Evolutionary conservation across 768 basidiomycete genomes (phyloP).

Genomic region (Cystofilobasidium capitatum): DNA sequence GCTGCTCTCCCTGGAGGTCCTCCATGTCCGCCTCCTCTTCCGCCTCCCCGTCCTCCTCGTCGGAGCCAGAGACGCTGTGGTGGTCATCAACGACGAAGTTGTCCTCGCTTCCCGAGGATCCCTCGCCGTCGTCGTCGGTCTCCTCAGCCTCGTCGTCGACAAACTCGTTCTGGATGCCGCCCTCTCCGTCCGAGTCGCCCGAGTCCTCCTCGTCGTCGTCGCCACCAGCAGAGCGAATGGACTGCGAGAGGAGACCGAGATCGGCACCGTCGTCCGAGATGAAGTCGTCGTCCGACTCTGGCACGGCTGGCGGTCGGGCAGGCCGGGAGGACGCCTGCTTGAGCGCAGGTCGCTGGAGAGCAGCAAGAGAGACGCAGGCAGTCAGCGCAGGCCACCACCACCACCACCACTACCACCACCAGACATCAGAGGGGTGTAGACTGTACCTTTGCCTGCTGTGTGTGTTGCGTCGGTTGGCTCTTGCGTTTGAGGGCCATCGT

Average conservation of each 20-base stretch:
- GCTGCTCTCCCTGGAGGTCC: slow-evolving; percentile 22
- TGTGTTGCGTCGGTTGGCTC: background rate
- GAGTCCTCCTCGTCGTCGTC: slow-evolving; percentile 25
- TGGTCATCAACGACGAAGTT: slow-evolving; percentile 27
- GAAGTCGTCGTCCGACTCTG: slow-evolving; percentile 29
- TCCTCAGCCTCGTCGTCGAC: slow-evolving; percentile 13
- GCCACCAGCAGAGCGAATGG: too few species aligned
- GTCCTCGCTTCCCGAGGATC: slow-evolving; percentile 18
- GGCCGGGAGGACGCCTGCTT: background rate
- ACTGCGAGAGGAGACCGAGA: slow-evolving; percentile 14
- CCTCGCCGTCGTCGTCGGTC: slow-evolving; percentile 18
- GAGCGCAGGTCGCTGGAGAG: slow-evolving; percentile 1
- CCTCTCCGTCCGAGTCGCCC: slow-evolving; percentile 26
- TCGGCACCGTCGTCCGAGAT: slow-evolving; percentile 31
- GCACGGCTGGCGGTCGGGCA: background rate
- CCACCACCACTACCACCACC: too few species aligned
- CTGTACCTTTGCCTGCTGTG: background rate
- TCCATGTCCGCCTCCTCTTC: slow-evolving; percentile 28
- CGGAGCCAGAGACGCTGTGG: slow-evolving; percentile 24
- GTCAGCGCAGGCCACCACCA: background rate
- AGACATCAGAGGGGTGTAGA: background rate
- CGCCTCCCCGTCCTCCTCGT: slow-evolving; percentile 25
- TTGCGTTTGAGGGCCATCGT: slow-evolving; percentile 2
- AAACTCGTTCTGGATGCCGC: slow-evolving; percentile 22
- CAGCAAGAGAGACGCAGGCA: background rate